Evolutionary conservation across 2,329 filamentous ascomycete species (phyloP).

Genomic region (Colletotrichum melonis): DNA sequence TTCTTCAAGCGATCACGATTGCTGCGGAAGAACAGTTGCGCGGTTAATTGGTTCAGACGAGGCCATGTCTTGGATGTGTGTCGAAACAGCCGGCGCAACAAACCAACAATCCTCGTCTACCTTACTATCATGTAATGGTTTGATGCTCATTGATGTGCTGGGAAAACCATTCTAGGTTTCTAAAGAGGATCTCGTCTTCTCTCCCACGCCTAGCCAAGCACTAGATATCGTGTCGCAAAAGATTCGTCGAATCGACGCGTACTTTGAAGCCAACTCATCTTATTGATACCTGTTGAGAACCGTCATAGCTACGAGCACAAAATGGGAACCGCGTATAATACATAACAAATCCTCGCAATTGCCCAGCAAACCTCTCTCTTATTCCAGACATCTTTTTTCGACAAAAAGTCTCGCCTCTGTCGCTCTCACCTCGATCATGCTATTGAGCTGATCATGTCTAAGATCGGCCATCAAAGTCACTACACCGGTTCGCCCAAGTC

Average conservation of each 20-base stretch:
- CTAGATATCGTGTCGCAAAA: not conserved
- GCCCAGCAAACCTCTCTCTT: not conserved
- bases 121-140: too few relatives aligned
- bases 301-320: not conserved
- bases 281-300: not conserved
- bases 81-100: too few relatives aligned
- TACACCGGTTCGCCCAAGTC: too few relatives aligned
- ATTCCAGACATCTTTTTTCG: not conserved
- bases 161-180: not conserved
- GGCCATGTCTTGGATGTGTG: too few relatives aligned
- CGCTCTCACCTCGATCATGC: not conserved
- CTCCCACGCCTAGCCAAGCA: not conserved
- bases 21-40: too few relatives aligned
- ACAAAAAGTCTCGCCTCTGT: too few relatives aligned
- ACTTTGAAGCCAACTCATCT: not conserved
- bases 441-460: not conserved
- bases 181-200: not conserved
- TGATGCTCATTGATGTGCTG: too few relatives aligned
- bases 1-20: too few relatives aligned
- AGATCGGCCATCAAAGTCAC: not conserved
- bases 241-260: rapidly evolving
- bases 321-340: not conserved
- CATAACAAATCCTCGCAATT: not conserved
- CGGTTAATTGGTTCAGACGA: too few relatives aligned
- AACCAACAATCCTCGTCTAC: too few relatives aligned